Conservation (phyloP, 164 flowering plant genomes). For the Chloranthus sessilifolius region DNA sequence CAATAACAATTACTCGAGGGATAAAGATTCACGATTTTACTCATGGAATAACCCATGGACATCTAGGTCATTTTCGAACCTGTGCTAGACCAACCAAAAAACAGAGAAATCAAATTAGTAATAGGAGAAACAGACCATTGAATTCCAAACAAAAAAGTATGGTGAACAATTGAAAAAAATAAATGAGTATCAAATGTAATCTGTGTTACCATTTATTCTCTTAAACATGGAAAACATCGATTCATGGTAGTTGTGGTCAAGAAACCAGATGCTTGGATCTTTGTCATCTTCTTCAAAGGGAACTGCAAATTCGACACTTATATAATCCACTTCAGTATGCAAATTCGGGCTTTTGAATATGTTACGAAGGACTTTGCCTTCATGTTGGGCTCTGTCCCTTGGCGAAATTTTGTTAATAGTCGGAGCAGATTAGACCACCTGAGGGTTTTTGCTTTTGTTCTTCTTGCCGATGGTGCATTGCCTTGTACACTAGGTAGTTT, state of each 20-base stretch:
- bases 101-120: background rate
- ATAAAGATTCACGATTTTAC: slow-evolving; percentile 36
- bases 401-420: too few species aligned
- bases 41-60: slow-evolving; percentile 71
- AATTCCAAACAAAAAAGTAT: too few species aligned
- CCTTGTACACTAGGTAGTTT: too few species aligned
- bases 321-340: too few species aligned
- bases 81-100: slow-evolving; percentile 93
- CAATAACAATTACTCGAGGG: too few species aligned
- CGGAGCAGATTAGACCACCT: too few species aligned
- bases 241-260: slow-evolving; percentile 97
- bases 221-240: slow-evolving; percentile 98
- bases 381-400: too few species aligned
- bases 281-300: slow-evolving; percentile 98
- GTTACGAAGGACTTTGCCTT: too few species aligned
- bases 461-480: too few species aligned
- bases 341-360: too few species aligned
- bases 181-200: background rate
- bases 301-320: slow-evolving; percentile 66
- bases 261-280: slow-evolving; percentile 96
- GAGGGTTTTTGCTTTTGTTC: too few species aligned
- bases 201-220: slow-evolving; percentile 79
- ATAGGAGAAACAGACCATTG: background rate
- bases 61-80: slow-evolving; percentile 96
- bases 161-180: too few species aligned